Conservation (phyloP, 257 asterid species). For the Solanum gandarillasii region DNA sequence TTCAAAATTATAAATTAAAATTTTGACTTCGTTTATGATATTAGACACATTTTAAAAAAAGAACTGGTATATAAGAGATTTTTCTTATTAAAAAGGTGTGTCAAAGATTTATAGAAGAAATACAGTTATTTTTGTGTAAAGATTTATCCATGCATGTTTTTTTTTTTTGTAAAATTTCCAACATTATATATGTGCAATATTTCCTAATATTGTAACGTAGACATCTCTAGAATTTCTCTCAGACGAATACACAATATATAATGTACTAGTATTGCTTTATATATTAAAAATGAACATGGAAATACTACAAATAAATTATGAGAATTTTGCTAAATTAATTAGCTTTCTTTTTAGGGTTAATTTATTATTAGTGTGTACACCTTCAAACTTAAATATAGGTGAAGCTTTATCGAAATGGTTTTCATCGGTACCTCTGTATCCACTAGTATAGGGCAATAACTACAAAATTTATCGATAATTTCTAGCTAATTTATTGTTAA, state of each 20-base stretch:
- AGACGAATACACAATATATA: too few relatives aligned
- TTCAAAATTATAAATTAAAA: too few relatives aligned
- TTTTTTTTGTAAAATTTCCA: not conserved
- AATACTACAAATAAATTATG: not conserved
- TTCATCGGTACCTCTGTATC: not conserved
- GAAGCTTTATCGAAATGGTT: not conserved
- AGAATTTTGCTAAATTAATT: not conserved
- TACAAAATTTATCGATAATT: too few relatives aligned
- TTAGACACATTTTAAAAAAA: not conserved
- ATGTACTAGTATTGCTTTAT: too few relatives aligned
- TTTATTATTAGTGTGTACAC: not conserved
- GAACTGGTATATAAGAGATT: not conserved
- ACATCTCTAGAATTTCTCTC: too few relatives aligned
- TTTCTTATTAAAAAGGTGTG: not conserved
- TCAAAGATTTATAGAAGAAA: not conserved
- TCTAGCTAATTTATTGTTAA: too few relatives aligned
- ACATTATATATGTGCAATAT: not conserved
- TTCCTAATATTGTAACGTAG: not conserved
- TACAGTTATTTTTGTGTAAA: too few relatives aligned
- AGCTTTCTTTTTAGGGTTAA: not conserved
- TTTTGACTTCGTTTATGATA: not conserved
- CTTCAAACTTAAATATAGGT: not conserved
- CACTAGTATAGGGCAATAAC: not conserved
- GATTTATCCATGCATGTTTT: not conserved
- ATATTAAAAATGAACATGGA: too few relatives aligned